Evolutionary conservation across 2,329 filamentous ascomycete species (phyloP).

Genomic region (Phaeophleospora eucalypticola): DNA sequence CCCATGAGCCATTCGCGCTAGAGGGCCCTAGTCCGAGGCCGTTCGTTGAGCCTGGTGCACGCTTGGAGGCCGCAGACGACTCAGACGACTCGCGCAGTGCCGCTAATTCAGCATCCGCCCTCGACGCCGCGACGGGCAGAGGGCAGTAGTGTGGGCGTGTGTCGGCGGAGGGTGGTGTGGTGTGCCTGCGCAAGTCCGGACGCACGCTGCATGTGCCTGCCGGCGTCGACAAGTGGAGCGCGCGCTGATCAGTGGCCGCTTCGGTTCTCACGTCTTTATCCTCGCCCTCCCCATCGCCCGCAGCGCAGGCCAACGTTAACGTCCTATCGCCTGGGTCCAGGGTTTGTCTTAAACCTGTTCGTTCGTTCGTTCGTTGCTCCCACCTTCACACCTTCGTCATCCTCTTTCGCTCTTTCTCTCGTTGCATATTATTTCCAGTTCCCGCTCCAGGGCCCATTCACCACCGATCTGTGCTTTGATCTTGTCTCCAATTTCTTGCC

Average conservation of each 20-base stretch:
- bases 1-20: conserved; percentile 25
- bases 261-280: too few relatives aligned
- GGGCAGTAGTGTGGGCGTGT: too few relatives aligned
- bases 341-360: conserved; percentile 29
- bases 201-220: too few relatives aligned
- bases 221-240: too few relatives aligned
- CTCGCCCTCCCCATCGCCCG: conserved; percentile 20
- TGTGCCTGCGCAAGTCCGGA: too few relatives aligned
- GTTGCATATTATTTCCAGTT: conserved; percentile 21
- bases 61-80: too few relatives aligned
- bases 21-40: conserved; percentile 9
- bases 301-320: conserved; percentile 16
- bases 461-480: conserved; percentile 19
- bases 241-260: too few relatives aligned
- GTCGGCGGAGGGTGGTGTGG: too few relatives aligned
- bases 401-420: conserved; percentile 22
- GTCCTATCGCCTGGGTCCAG: conserved; percentile 25
- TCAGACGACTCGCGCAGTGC: too few relatives aligned
- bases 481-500: too few relatives aligned
- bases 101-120: too few relatives aligned
- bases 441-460: conserved; percentile 7
- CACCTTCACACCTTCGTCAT: conserved; percentile 25
- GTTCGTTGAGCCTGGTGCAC: conserved; percentile 5
- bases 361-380: conserved; percentile 16
- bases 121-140: conserved; percentile 23